A percentile compares a stretch with the other conserved stretches of the same genome.
phyloP scores from a whole-genome alignment of 169 alveolate species.

The Perkinsus chesapeaki region DNA sequence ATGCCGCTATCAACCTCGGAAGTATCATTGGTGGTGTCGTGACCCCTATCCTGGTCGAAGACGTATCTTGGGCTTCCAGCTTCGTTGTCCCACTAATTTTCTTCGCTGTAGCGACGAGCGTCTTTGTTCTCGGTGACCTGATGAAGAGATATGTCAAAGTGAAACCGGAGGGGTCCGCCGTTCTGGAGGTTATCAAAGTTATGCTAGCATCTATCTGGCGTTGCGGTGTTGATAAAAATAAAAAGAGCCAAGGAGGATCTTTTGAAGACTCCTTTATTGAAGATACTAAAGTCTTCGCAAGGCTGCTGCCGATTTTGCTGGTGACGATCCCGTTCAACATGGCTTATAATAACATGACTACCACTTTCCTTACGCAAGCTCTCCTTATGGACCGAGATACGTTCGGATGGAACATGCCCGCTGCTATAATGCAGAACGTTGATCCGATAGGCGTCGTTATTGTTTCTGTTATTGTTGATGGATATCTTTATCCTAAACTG shows the following conservation, averaged over 20 bases:
- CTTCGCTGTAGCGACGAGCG: neutral
- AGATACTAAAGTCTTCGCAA: neutral
- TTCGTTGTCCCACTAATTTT: neutral
- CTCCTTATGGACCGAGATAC: neutral
- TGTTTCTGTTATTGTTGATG: neutral
- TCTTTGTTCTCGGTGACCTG: neutral
- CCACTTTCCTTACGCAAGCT: neutral
- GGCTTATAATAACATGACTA: neutral
- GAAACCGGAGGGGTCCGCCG: neutral
- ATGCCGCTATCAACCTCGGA: neutral
- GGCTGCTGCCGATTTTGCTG: neutral
- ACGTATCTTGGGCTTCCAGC: neutral
- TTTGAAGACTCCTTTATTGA: neutral
- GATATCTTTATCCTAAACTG: neutral
- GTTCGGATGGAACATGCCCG: neutral
- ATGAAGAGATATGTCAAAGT: neutral
- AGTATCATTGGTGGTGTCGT: neutral
- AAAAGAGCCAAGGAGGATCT: neutral
- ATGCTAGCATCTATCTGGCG: neutral
- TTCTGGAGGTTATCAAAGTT: neutral
- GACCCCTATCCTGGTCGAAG: neutral
- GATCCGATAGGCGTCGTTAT: neutral
- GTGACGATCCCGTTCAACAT: neutral
- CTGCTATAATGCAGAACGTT: neutral
- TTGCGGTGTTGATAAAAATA: neutral